Evolutionary conservation across 352 stramenopile genomes (phyloP), one percentile per base, ranked within the genome.

Genomic region (Halophytophthora polymorphica): DNA sequence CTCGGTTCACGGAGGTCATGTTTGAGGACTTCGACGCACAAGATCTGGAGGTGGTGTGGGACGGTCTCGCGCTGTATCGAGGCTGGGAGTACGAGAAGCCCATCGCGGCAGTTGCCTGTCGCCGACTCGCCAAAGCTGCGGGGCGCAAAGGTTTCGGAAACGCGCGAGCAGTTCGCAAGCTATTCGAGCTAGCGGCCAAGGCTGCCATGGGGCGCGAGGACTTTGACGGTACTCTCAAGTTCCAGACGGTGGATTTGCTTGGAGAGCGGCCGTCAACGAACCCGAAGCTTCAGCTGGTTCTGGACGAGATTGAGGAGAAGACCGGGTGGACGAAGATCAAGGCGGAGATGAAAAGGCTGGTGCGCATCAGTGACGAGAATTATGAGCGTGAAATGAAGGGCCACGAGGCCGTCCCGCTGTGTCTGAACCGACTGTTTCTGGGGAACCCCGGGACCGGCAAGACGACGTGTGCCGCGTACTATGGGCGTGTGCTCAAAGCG

Each of bases 21-120:
- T 97, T 98, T 68, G 80, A 96, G 6, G 90, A 98, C 69, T 97
- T 96, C 58, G 83, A 92, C 28, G 86, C 96, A 21, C 60, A 80
- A 8, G 86, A 97, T 25, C 59, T 97, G 22, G 69, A 82, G 3
- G 58, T 76, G 21, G 84, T 98, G 14, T 96, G 74, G 78, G 57
- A 84, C 21, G 53, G 55, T 0, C 28, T 84, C 28, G 71, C 68
- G 0, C 34, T 69, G 25, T 63, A 85, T 28, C 72, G 64, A 12
- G 67, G 66, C 11, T 90, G 77, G 77, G 55, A 65, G 15, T 78
- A 66, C 28, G 66, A 83, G 3, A 54, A 72, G 10, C 59, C 73
- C 6, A 73, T 68, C n/a, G 73, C 50, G 1, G 79, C 78, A 23
- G 77, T 93, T 5, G 76, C 80, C 8, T 88, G 76, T 45, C 75